Conservation (phyloP, 2,329 filamentous ascomycete genomes). For the Rosellinia necatrix region DNA sequence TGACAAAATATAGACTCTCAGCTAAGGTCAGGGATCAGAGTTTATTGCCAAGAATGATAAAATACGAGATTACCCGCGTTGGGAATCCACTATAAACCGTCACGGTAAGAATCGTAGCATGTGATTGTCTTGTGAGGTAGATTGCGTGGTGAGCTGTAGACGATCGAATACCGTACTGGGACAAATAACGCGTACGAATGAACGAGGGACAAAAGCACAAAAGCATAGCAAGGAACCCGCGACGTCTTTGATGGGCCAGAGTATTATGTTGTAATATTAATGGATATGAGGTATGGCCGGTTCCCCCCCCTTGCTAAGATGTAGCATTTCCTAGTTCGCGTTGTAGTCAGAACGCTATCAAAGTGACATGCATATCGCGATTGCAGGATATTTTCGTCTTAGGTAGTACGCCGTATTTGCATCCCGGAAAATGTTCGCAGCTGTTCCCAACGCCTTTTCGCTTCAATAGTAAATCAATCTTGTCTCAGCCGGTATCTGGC, state of each 20-base stretch:
- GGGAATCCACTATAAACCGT: too few relatives aligned
- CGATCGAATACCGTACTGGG: too few relatives aligned
- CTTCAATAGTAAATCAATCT: constrained; percentile 17
- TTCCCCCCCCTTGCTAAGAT: not conserved
- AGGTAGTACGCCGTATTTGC: constrained; percentile 6
- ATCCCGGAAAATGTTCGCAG: constrained; percentile 6
- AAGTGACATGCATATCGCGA: not conserved
- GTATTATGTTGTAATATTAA: constrained; percentile 23
- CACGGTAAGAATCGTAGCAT: too few relatives aligned
- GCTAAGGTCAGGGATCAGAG: too few relatives aligned
- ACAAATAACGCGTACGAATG: too few relatives aligned
- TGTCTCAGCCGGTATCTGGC: not conserved
- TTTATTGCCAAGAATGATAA: too few relatives aligned
- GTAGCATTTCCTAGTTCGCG: not conserved
- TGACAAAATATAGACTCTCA: not conserved
- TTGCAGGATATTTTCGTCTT: not conserved
- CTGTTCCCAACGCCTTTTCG: constrained; percentile 24
- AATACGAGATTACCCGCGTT: too few relatives aligned
- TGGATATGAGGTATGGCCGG: not conserved
- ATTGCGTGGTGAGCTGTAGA: too few relatives aligned
- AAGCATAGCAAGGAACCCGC: too few relatives aligned
- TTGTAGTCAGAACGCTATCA: not conserved
- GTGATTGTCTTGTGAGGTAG: too few relatives aligned
- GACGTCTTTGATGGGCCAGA: not conserved
- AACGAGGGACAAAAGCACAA: not conserved